phyloP scores from a whole-genome alignment of 805 yeast species.

The Candida nitratophila region DNA sequence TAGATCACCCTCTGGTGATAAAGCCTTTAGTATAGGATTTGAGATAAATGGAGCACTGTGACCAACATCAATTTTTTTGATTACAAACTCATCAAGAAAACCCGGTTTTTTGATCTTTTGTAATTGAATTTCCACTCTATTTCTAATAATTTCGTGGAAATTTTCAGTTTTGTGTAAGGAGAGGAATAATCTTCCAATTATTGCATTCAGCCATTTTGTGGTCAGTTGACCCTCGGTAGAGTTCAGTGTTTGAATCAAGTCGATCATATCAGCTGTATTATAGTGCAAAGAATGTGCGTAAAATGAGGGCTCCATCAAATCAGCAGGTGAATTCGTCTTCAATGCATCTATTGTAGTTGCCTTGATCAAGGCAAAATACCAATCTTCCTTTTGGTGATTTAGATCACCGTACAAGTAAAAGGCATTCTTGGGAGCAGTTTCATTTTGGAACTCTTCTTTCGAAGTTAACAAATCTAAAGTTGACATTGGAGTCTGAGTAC shows the following conservation, averaged over 20 bases:
- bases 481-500: not conserved
- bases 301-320: constrained; percentile 45
- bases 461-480: constrained; percentile 12
- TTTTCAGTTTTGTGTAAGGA: constrained; percentile 66
- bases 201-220: constrained; percentile 86
- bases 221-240: constrained; percentile 79
- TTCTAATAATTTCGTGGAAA: constrained; percentile 49
- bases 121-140: constrained; percentile 62
- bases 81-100: constrained; percentile 74
- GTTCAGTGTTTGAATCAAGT: constrained; percentile 67
- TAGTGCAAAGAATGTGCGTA: constrained; percentile 72
- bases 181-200: constrained; percentile 76
- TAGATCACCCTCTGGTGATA: constrained; percentile 76
- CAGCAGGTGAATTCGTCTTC: constrained; percentile 16
- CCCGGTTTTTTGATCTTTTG: constrained; percentile 81
- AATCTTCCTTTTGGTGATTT: constrained; percentile 82
- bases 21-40: constrained; percentile 56
- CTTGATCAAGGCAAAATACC: constrained; percentile 81
- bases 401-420: constrained; percentile 70
- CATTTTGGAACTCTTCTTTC: constrained; percentile 12
- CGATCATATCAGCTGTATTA: constrained; percentile 62
- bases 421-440: constrained; percentile 27
- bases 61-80: constrained; percentile 70
- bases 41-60: constrained; percentile 74
- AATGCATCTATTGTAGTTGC: constrained; percentile 41